Percentiles rank a stretch among this genome's conserved stretches.
These are phyloP conservation scores for Boletus subcaerulescens DNA, from an alignment of 768 basidiomycete species.

Conservation along the genomic window DNA sequence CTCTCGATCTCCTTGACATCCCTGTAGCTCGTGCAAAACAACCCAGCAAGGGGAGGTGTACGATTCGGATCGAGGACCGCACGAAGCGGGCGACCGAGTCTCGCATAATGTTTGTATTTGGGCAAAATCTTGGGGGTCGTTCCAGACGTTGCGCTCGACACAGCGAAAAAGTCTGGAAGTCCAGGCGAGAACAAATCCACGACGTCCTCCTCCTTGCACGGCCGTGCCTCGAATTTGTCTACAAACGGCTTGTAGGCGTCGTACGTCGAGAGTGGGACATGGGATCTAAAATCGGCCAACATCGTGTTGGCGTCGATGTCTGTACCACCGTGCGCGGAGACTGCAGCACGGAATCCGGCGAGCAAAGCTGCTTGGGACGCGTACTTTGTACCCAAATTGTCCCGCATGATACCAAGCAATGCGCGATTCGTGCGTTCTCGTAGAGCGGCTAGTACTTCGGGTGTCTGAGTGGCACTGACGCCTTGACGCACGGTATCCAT, in stretches of 20 bases:
- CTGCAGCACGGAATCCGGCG: constrained; percentile 4
- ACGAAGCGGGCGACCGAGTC: neutral
- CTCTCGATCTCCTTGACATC: constrained; percentile 8
- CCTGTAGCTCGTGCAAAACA: neutral
- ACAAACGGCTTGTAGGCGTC: constrained; percentile 15
- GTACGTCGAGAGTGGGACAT: constrained; percentile 8
- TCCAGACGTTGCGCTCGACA: constrained; percentile 17
- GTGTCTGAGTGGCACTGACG: too few relatives aligned
- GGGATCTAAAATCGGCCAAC: constrained; percentile 5
- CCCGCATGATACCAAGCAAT: constrained; percentile 5
- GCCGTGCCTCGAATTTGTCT: constrained; percentile 7
- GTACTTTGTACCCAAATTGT: constrained; percentile 11
- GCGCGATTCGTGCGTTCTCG: neutral
- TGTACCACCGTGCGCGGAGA: neutral
- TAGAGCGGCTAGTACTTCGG: neutral
- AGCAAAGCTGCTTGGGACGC: constrained; percentile 2
- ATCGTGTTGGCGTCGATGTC: constrained; percentile 3
- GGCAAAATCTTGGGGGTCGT: constrained; percentile 2
- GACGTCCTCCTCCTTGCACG: constrained; percentile 19
- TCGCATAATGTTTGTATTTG: constrained; percentile 6
- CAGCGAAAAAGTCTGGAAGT: constrained; percentile 6
- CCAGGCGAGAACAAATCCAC: constrained; percentile 16
- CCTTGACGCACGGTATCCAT: too few relatives aligned
- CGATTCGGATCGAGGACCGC: neutral
- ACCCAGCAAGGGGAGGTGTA: neutral